Conservation (phyloP, 179 eudicot genomes). For the Spergularia azorica region DNA sequence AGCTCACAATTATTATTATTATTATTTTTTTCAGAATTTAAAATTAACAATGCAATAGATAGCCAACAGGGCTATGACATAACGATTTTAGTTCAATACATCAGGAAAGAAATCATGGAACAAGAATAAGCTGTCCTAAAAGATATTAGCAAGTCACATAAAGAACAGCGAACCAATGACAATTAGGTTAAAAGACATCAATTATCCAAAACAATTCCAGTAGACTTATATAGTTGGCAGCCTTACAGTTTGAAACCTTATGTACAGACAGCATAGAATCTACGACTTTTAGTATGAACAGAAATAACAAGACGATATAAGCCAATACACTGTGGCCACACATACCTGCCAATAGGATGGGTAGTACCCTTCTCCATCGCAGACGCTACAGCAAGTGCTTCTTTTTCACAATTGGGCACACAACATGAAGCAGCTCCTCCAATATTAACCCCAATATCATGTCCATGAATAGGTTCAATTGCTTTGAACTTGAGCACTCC, state of each 20-base stretch:
- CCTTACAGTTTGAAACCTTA: background rate
- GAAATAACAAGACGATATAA: background rate
- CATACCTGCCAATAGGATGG: slow-evolving; percentile 98
- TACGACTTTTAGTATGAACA: background rate
- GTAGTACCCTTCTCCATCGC: slow-evolving; percentile 99
- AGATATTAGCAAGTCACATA: background rate
- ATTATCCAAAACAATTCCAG: background rate
- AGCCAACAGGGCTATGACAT: background rate
- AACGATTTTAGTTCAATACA: background rate
- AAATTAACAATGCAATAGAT: background rate
- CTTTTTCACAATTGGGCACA: slow-evolving; percentile 87
- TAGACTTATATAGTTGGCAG: background rate
- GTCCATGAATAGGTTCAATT: slow-evolving; percentile 94
- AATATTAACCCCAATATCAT: slow-evolving; percentile 41
- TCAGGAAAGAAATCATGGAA: background rate
- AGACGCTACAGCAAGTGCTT: slow-evolving; percentile 99
- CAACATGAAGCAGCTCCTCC: slow-evolving; percentile 59
- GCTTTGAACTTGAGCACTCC: slow-evolving; percentile 95
- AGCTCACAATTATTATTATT: background rate
- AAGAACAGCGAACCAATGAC: background rate
- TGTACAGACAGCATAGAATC: background rate
- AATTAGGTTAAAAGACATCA: background rate
- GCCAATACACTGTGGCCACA: slow-evolving; percentile 1
- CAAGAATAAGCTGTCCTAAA: background rate
- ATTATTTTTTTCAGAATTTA: background rate